These are phyloP conservation scores for Aspergillus japonicus DNA, from an alignment of 2,329 filamentous ascomycete species.

Conservation along the genomic window DNA sequence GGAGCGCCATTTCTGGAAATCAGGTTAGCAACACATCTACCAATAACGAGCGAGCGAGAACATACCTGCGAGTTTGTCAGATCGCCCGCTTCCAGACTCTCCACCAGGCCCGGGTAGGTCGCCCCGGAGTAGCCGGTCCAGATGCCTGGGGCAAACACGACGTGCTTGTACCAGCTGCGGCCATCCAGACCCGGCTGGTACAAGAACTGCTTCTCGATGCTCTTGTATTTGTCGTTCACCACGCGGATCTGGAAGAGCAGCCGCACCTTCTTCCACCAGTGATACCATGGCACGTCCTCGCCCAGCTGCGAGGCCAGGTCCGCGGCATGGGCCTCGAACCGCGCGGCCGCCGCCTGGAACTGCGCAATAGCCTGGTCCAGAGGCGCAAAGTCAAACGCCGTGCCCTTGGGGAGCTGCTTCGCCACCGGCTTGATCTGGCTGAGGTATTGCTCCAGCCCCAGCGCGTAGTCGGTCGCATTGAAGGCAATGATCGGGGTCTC, in stretches of 20 bases:
- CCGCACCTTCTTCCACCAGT: slow-evolving; percentile 65
- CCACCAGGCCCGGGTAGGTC: slow-evolving; percentile 64
- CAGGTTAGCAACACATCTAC: background rate
- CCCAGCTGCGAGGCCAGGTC: slow-evolving; percentile 50
- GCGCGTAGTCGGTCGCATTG: slow-evolving; percentile 64
- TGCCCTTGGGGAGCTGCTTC: slow-evolving; percentile 23
- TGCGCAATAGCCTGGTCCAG: slow-evolving; percentile 51
- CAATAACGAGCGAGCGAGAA: slow-evolving; percentile 8
- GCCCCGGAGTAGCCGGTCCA: slow-evolving; percentile 89
- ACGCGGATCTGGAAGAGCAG: slow-evolving; percentile 63
- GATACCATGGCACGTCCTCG: slow-evolving; percentile 72
- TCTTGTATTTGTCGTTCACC: slow-evolving; percentile 80
- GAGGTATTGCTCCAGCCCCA: slow-evolving; percentile 51
- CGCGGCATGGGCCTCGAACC: slow-evolving; percentile 54
- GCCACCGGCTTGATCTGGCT: slow-evolving; percentile 30
- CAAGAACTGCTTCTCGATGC: slow-evolving; percentile 76
- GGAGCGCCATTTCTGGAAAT: slow-evolving; percentile 41
- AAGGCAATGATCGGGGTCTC: slow-evolving; percentile 64
- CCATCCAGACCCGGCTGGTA: slow-evolving; percentile 74
- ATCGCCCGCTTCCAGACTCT: slow-evolving; percentile 57
- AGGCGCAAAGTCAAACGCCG: slow-evolving; percentile 42
- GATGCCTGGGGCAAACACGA: slow-evolving; percentile 85
- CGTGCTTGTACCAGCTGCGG: slow-evolving; percentile 87
- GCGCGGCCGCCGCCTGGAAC: slow-evolving; percentile 49
- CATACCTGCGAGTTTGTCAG: slow-evolving; percentile 51